Evolutionary conservation across 2,329 filamentous ascomycete genomes (phyloP).

Genomic region (Alternaria consortialis): DNA sequence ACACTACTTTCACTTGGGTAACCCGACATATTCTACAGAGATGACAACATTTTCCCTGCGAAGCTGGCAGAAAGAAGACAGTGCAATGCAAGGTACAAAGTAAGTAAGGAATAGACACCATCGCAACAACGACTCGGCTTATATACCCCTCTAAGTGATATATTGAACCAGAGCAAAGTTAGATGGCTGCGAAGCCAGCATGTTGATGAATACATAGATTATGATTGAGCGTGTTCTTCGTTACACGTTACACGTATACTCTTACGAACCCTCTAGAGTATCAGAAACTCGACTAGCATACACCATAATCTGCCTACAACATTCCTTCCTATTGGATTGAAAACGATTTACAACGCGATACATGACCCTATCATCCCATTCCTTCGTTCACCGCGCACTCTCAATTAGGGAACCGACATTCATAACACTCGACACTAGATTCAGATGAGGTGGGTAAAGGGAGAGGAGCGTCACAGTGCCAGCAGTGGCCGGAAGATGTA

Average conservation of each 20-base stretch:
- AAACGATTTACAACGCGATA: too few relatives aligned
- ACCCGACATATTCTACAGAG: too few relatives aligned
- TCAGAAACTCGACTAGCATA: not conserved
- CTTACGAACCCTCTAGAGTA: not conserved
- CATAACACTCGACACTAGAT: not conserved
- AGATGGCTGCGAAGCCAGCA: not conserved
- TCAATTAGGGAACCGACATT: conserved; percentile 15
- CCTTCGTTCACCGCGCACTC: not conserved
- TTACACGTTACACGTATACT: not conserved
- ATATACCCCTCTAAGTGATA: not conserved
- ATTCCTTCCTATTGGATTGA: not conserved
- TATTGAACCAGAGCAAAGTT: not conserved
- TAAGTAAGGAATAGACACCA: too few relatives aligned
- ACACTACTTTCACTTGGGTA: not conserved
- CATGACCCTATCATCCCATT: not conserved
- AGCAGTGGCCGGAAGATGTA: conserved; percentile 7
- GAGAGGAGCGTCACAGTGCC: conserved; percentile 12
- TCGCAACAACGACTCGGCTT: too few relatives aligned
- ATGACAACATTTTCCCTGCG: too few relatives aligned
- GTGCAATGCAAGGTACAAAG: not conserved
- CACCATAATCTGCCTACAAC: not conserved
- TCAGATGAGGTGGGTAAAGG: not conserved
- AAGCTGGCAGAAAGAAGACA: not conserved
- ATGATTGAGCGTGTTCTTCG: not conserved
- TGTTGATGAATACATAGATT: not conserved